phyloP scores from a whole-genome alignment of 1,284 basidiomycete species.

The Puccinia horiana region DNA sequence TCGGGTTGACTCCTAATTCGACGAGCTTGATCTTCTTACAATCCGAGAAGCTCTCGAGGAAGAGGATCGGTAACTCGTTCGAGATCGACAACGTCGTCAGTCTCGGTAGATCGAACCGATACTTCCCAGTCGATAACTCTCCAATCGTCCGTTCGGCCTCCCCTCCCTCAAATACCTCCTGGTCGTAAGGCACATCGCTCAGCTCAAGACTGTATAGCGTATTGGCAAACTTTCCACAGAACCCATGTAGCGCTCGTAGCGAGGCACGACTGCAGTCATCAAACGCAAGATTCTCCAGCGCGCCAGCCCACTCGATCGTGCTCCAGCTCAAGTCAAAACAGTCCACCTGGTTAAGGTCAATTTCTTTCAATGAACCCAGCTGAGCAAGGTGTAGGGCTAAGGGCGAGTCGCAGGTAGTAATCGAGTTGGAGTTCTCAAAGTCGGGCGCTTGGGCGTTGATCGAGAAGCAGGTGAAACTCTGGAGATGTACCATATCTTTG shows the following conservation, averaged over 20 bases:
- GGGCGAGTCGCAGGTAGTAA: not conserved
- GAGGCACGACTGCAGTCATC: not conserved
- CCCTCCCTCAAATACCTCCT: not conserved
- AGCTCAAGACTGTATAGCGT: not conserved
- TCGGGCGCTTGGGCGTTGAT: conserved; percentile 7
- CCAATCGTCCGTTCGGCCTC: not conserved
- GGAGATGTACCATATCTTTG: conserved; percentile 2
- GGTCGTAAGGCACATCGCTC: conserved; percentile 19
- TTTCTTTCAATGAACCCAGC: not conserved
- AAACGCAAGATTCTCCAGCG: not conserved
- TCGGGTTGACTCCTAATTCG: not conserved
- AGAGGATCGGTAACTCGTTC: conserved; percentile 12
- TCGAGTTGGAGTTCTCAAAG: not conserved
- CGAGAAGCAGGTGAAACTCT: conserved; percentile 13
- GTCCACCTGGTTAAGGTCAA: not conserved
- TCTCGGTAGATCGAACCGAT: not conserved
- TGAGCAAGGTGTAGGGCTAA: conserved; percentile 7
- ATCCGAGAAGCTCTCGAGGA: not conserved
- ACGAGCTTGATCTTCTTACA: conserved; percentile 5
- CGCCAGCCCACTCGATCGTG: conserved; percentile 4
- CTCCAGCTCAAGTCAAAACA: conserved; percentile 30
- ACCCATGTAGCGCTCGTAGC: not conserved
- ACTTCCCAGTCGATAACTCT: not conserved
- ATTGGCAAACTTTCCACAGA: not conserved
- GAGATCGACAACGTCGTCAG: conserved; percentile 13